Evolutionary conservation across 495 filamentous ascomycete species (phyloP).

Genomic region (Viridothelium virens): DNA sequence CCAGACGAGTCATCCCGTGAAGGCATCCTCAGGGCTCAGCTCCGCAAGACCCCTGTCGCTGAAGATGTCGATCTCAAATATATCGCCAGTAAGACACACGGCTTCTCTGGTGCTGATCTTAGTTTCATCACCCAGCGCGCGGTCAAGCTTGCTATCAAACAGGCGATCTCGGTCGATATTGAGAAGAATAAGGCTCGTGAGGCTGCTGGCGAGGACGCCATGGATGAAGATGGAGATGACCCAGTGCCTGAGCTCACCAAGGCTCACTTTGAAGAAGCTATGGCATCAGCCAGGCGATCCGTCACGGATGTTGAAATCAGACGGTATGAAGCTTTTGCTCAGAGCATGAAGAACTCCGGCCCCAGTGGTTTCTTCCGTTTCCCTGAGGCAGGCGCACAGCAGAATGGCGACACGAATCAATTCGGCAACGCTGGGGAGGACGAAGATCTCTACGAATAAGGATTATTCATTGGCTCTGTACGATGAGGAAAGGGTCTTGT

Average conservation of each 20-base stretch:
- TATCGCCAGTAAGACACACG: slow-evolving; percentile 95
- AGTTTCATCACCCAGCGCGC: slow-evolving; percentile 98
- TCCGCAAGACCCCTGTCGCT: slow-evolving; percentile 94
- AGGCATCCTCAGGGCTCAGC: slow-evolving; percentile 86
- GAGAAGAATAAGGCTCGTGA: slow-evolving; percentile 82
- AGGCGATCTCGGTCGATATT: slow-evolving; percentile 84
- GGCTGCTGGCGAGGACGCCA: slow-evolving; percentile 62
- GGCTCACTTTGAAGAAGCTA: slow-evolving; percentile 97
- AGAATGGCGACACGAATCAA: slow-evolving; percentile 23
- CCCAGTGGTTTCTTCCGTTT: slow-evolving; percentile 96
- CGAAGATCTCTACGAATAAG: slow-evolving; percentile 33
- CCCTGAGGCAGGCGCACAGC: slow-evolving; percentile 45
- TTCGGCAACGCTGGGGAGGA: slow-evolving; percentile 33
- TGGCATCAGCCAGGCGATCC: slow-evolving; percentile 84
- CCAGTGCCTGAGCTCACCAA: slow-evolving; percentile 94
- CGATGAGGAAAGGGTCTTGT: neutral
- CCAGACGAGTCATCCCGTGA: slow-evolving; percentile 83
- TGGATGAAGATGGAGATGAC: slow-evolving; percentile 81
- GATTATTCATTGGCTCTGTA: neutral
- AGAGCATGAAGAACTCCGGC: slow-evolving; percentile 96
- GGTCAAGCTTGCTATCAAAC: slow-evolving; percentile 98
- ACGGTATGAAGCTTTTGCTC: slow-evolving; percentile 95
- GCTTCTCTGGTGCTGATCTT: slow-evolving; percentile 98
- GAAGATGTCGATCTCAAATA: slow-evolving; percentile 77
- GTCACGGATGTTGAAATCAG: slow-evolving; percentile 96